Base-by-base conservation (phyloP, 495 filamentous ascomycete species). In the Parathielavia appendiculata region DNA sequence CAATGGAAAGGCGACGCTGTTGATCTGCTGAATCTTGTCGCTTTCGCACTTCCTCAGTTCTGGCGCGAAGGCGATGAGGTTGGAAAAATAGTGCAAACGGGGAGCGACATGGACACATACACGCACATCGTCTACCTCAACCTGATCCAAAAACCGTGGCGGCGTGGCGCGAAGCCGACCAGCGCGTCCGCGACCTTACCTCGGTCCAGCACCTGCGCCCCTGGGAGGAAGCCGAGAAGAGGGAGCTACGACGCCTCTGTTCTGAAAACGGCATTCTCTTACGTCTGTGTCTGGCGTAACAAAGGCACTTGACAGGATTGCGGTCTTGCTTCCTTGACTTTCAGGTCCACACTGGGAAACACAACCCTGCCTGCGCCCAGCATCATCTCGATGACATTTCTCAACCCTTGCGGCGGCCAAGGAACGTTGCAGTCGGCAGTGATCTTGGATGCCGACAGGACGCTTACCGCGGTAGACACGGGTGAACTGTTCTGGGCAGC, bases 41-140 rank as follows among this genome's bases (percentile, higher is more conserved):
- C n/a, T n/a, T n/a, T n/a, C n/a, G n/a, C 83, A 87, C 62, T 79
- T 75, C 66, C 83, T 83, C n/a, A n/a, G 74, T 81, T 86, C 63
- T 87, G 81, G 83, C 16, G 64, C 5, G 73, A 79, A 46, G 71
- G 70, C 6, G 66, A 75, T 32, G 64, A 69, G 23, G 22, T 34
- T 9, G 69, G 63, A 56, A 34, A 58, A 1, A 14, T 55, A 22
- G 75, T 83, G 4, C 72, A 63, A 47, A 85, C 82, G 11, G 32
- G 69, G 35, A 65, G 59, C 22, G 84, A 87, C 64, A 46, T 79
- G 19, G 43, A 77, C 0, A 69, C 63, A 0, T 87, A 75, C 63
- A 83, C 82, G 0, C 84, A 88, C 61, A 81, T 88, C 19, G 44
- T 88, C 7, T 86, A 88, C 63, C 62, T 88, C 54, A 68, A 85